Conservation (phyloP, 768 basidiomycete species). For the Boletellus sp. region DNA sequence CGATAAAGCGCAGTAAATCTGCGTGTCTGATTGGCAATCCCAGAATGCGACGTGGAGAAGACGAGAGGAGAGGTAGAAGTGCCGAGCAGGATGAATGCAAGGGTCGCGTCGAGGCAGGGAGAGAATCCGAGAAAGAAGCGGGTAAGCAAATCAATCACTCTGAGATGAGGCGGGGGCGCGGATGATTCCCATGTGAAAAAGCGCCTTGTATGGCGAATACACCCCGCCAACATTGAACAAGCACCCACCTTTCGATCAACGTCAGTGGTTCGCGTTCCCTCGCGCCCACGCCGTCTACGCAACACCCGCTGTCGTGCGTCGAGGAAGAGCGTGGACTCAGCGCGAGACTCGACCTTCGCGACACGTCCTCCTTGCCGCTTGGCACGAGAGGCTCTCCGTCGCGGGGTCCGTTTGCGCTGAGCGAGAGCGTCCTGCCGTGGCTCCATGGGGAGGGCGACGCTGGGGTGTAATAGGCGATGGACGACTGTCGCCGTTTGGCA, state of each 20-base stretch:
- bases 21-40: conserved; percentile 51
- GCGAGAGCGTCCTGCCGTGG: conserved; percentile 11
- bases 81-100: no score
- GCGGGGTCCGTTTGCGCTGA: not conserved
- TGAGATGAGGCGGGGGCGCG: no score
- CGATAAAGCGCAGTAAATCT: conserved; percentile 78
- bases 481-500: conserved; percentile 24
- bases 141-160: no score
- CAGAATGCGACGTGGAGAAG: no score
- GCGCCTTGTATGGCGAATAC: no score
- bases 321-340: conserved; percentile 14
- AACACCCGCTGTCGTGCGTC: conserved; percentile 18
- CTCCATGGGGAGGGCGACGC: conserved; percentile 25
- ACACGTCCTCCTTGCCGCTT: conserved; percentile 11
- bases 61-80: no score
- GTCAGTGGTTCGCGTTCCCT: conserved; percentile 49
- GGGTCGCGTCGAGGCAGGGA: no score
- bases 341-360: conserved; percentile 20
- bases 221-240: not conserved
- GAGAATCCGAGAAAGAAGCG: no score
- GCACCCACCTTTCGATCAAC: conserved; percentile 65
- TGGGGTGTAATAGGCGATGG: conserved; percentile 28
- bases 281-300: not conserved
- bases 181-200: no score
- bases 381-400: not conserved